Evolutionary conservation across 768 basidiomycete species (phyloP).

Genomic region (Amanita inopinata): DNA sequence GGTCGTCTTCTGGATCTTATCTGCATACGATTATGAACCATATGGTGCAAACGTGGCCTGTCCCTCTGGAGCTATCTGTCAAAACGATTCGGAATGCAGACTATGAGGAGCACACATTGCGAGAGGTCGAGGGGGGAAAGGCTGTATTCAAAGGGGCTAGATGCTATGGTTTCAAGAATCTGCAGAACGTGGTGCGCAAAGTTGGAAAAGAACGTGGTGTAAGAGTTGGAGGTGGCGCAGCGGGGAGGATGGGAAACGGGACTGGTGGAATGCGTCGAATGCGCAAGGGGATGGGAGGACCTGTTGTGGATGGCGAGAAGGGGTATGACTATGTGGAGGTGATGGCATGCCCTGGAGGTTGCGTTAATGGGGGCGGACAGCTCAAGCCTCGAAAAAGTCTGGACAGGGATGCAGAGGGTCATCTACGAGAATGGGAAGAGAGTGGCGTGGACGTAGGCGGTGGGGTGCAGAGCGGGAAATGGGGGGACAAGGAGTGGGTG

Average conservation of each 20-base stretch:
- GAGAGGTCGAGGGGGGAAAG: slow-evolving; percentile 32
- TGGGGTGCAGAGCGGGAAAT: slow-evolving; percentile 46
- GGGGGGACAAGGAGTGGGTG: slow-evolving; percentile 82
- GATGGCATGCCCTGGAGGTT: slow-evolving; percentile 98
- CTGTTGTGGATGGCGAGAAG: slow-evolving; percentile 24
- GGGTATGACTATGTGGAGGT: slow-evolving; percentile 91
- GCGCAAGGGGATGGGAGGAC: slow-evolving; percentile 19
- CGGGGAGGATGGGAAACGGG: slow-evolving; percentile 23
- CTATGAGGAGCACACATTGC: slow-evolving; percentile 65
- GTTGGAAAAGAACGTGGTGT: slow-evolving; percentile 81
- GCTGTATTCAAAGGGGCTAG: slow-evolving; percentile 87
- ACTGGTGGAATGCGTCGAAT: slow-evolving; percentile 15
- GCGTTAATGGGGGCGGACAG: slow-evolving; percentile 97
- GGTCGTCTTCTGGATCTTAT: slow-evolving; percentile 90
- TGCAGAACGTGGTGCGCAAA: slow-evolving; percentile 93
- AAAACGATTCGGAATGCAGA: slow-evolving; percentile 63
- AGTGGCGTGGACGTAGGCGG: too few species aligned
- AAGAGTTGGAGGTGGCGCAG: slow-evolving; percentile 42
- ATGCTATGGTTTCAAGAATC: slow-evolving; percentile 94
- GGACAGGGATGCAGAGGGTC: slow-evolving; percentile 49
- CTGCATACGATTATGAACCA: slow-evolving; percentile 68
- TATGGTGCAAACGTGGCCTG: slow-evolving; percentile 30
- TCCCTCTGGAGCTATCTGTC: slow-evolving; percentile 39
- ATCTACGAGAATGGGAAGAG: slow-evolving; percentile 50
- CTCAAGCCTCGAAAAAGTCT: slow-evolving; percentile 24